Conservation (phyloP, 202 grass and related monocot genomes). For the Zizania palustris region DNA sequence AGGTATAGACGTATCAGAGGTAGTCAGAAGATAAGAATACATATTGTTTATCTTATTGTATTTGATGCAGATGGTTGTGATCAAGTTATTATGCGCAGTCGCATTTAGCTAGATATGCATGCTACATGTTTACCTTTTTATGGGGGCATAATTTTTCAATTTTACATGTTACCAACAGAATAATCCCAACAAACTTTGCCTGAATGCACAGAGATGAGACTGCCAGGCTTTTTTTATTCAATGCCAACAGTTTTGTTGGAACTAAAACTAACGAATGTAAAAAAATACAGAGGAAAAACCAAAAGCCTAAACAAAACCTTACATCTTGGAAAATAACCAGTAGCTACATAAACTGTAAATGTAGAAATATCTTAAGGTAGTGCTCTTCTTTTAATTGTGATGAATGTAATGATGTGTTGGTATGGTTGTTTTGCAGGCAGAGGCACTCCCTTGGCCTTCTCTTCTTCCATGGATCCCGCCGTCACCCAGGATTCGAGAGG, state of each 20-base stretch:
- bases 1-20: not conserved
- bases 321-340: constrained; percentile 30
- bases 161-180: constrained; percentile 7
- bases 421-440: no score
- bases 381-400: constrained; percentile 29
- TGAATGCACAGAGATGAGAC: constrained; percentile 1
- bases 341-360: constrained; percentile 46
- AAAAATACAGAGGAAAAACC: not conserved
- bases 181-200: constrained; percentile 5
- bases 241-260: constrained; percentile 12
- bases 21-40: not conserved
- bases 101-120: not conserved
- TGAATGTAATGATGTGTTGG: no score
- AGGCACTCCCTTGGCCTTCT: no score
- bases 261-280: not conserved
- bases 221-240: constrained; percentile 22
- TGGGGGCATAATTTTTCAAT: constrained; percentile 7
- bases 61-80: constrained; percentile 23
- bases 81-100: constrained; percentile 12
- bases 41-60: not conserved
- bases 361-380: constrained; percentile 45
- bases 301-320: not conserved
- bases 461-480: no score
- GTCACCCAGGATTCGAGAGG: no score
- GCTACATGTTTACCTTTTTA: constrained; percentile 1